phyloP scores from a whole-genome alignment of 2,329 filamentous ascomycete species.

The Sordariomycetes sp. region DNA sequence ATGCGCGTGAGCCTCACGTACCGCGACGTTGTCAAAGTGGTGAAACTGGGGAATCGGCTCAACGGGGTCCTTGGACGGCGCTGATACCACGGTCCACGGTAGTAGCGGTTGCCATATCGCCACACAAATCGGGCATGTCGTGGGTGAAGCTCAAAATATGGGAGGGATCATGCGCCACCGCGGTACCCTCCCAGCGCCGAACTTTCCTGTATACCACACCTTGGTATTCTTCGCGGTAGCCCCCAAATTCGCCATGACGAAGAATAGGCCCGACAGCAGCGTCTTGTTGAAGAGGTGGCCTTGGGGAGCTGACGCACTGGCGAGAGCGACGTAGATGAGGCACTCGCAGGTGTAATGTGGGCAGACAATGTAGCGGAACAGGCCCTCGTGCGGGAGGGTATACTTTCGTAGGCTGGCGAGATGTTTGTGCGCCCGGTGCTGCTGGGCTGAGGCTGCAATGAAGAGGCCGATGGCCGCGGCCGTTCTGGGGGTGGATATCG shows the following conservation, averaged over 20 bases:
- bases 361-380: conserved; percentile 65
- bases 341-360: conserved; percentile 92
- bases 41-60: conserved; percentile 59
- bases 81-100: conserved; percentile 12
- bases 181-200: conserved; percentile 53
- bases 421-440: conserved; percentile 64
- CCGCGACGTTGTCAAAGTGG: conserved; percentile 77
- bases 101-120: neutral
- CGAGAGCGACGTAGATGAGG: conserved; percentile 69
- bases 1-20: conserved; percentile 68
- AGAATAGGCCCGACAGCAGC: conserved; percentile 56
- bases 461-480: conserved; percentile 50
- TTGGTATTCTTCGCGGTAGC: conserved; percentile 71
- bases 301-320: conserved; percentile 60
- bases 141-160: conserved; percentile 31
- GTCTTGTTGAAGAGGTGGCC: conserved; percentile 61
- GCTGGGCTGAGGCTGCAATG: conserved; percentile 57
- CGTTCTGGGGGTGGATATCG: conserved; percentile 2
- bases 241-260: conserved; percentile 71
- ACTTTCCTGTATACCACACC: conserved; percentile 68
- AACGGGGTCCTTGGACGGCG: conserved; percentile 33
- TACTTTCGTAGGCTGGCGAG: conserved; percentile 70
- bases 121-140: neutral
- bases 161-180: conserved; percentile 72
- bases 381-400: conserved; percentile 61